A percentile compares a stretch with the other conserved stretches of the same genome.
These are phyloP conservation scores for Beta vulgaris DNA, from an alignment of 148 eudicot species.

Conservation along the genomic window DNA sequence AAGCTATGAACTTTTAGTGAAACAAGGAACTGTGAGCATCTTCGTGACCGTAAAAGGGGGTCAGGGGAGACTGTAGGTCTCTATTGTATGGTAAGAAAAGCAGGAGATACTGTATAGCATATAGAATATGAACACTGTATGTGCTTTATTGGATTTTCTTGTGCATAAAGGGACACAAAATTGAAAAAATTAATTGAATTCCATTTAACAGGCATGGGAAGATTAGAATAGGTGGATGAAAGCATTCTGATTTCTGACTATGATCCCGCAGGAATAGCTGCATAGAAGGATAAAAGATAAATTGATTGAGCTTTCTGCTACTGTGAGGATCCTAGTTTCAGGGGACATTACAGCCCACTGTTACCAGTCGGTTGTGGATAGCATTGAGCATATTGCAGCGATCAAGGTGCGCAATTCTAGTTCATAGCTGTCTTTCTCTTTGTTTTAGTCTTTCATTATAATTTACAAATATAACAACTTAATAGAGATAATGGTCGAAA, in stretches of 20 bases:
- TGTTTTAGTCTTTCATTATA: background rate
- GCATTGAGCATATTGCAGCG: conserved; percentile 70
- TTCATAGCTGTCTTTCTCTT: background rate
- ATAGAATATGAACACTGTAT: background rate
- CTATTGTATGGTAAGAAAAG: conserved; percentile 44
- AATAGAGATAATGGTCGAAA: background rate
- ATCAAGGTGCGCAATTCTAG: conserved; percentile 32
- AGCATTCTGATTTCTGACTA: background rate
- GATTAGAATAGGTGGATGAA: background rate
- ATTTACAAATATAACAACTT: background rate
- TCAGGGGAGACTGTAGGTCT: conserved; percentile 51
- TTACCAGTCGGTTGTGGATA: conserved; percentile 51
- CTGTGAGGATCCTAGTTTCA: conserved; percentile 28
- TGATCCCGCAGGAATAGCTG: conserved; percentile 41
- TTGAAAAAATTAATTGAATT: background rate
- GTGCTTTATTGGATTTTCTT: background rate
- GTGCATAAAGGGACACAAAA: background rate
- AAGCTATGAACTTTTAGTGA: conserved; percentile 60
- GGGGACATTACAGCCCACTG: conserved; percentile 1
- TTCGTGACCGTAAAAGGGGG: conserved; percentile 59
- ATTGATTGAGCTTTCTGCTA: conserved; percentile 52
- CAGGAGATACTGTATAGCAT: background rate
- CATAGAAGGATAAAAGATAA: conserved; percentile 54
- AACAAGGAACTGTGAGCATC: conserved; percentile 64
- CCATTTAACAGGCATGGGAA: background rate